Base-by-base conservation (phyloP, 352 stramenopile species). In the Phytophthora quininea region DNA sequence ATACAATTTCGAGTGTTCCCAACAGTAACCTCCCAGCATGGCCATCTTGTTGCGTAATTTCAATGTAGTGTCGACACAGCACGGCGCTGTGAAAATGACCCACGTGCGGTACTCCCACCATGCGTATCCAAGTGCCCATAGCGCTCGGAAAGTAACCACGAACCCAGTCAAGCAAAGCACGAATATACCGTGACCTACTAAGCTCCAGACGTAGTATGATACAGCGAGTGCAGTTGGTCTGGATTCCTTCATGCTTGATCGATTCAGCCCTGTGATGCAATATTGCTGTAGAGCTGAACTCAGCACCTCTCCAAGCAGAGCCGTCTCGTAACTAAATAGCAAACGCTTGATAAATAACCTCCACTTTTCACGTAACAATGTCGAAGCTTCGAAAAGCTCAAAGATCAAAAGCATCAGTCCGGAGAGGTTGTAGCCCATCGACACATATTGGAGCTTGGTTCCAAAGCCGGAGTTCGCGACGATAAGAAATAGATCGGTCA, bases 31-130 rank as follows among this genome's bases (percentile, higher is more conserved):
- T 31, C 42, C 45, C 6, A 67, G 51, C 42, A 33, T 43, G 6
- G 57, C 56, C 51, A 61, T 50, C 52, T 62, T 67, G 51, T 32
- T 53, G 24, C 51, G 60, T 33, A 62, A 29, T 4, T n/a, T 32
- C 2, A 67, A 30, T 29, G 19, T 50, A 5, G 40, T 27, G 31
- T 67, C 60, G 45, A 67, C 60, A 19, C 52, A 57, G 33, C 45
- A 62, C 7, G 33, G 37, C 5, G 29, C 31, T 2, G 31, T 9
- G 15, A 67, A 55, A 42, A 55, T 32, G 6, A 15, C 3, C 42
- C n/a, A 48, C 6, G 35, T 11, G 6, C 10, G 35, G 10, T 40
- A 40, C 35, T 40, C 10, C 35, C 35, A 40, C 35, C 35, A 40
- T 11, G 10, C 35, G 10, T 40, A 40, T 11, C 6, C 6, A 11